Evolutionary conservation across 805 yeast species (phyloP).

Genomic region (Candida stauntonica): DNA sequence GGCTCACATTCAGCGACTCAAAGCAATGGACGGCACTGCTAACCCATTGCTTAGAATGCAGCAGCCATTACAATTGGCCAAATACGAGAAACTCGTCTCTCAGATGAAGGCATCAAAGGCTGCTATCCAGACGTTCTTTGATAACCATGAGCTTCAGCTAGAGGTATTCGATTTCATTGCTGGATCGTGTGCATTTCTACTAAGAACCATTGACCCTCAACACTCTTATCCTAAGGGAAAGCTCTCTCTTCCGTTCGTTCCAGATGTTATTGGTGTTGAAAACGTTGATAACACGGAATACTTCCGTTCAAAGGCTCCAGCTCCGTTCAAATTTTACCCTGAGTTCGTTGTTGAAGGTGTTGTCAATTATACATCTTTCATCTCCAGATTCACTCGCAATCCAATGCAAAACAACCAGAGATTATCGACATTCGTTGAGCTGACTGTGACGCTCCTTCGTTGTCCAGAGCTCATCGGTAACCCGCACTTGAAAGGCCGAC

Average conservation of each 20-base stretch:
- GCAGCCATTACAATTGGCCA: conserved; percentile 42
- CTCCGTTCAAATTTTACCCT: conserved; percentile 79
- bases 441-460: conserved; percentile 69
- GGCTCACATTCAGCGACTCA: conserved; percentile 34
- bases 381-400: conserved; percentile 50
- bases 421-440: conserved; percentile 57
- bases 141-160: conserved; percentile 50
- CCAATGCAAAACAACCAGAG: conserved; percentile 54
- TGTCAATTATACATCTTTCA: conserved; percentile 62
- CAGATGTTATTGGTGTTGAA: conserved; percentile 56
- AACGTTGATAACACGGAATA: conserved; percentile 74
- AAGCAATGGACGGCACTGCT: conserved; percentile 11
- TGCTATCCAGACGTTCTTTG: conserved; percentile 60
- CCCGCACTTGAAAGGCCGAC: conserved; percentile 85
- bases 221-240: conserved; percentile 55
- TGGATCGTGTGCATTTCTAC: conserved; percentile 70
- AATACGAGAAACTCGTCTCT: conserved; percentile 40
- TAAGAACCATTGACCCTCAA: conserved; percentile 66
- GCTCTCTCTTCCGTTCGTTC: conserved; percentile 52
- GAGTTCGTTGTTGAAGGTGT: conserved; percentile 84
- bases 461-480: conserved; percentile 84
- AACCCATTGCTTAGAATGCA: conserved; percentile 29
- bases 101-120: conserved; percentile 42
- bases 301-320: conserved; percentile 59
- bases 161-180: conserved; percentile 73